Conservation (phyloP, 2,329 filamentous ascomycete species). For the Tolypocladium capitatum region DNA sequence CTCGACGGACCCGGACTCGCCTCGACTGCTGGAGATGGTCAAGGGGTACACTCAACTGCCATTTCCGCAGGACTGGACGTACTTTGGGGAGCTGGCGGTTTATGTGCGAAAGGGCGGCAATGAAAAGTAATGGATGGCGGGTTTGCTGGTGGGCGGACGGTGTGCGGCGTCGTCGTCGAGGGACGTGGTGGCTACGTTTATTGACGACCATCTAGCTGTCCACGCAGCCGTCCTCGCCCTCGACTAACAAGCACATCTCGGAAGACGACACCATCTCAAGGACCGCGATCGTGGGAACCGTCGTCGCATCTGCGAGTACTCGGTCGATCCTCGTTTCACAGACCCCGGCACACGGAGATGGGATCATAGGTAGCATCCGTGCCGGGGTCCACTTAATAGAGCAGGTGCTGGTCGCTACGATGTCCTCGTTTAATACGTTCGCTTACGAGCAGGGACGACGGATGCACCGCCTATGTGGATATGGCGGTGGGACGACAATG, state of each 20-base stretch:
- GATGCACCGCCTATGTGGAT: background rate
- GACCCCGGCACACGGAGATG: background rate
- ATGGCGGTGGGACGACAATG: background rate
- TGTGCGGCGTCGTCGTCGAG: too few species aligned
- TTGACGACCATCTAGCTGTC: too few species aligned
- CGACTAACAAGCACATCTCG: background rate
- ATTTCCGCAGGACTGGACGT: background rate
- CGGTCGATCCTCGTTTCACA: background rate
- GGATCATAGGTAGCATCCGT: background rate
- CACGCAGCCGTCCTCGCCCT: too few species aligned
- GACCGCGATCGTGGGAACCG: too few species aligned
- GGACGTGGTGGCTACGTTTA: too few species aligned
- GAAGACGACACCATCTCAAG: too few species aligned
- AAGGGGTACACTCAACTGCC: background rate
- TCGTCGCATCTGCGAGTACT: background rate
- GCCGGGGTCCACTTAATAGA: background rate
- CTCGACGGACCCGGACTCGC: slow-evolving; percentile 1
- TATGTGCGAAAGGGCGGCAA: background rate
- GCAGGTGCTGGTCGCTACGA: background rate
- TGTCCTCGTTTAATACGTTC: background rate
- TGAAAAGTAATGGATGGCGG: too few species aligned
- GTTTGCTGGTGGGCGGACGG: too few species aligned
- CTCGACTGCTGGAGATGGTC: slow-evolving; percentile 1
- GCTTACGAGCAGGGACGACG: background rate
- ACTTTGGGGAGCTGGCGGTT: background rate